A percentile compares a stretch with the other conserved stretches of the same genome.
phyloP scores from a whole-genome alignment of 805 yeast species.

The Komagataella kurtzmanii region DNA sequence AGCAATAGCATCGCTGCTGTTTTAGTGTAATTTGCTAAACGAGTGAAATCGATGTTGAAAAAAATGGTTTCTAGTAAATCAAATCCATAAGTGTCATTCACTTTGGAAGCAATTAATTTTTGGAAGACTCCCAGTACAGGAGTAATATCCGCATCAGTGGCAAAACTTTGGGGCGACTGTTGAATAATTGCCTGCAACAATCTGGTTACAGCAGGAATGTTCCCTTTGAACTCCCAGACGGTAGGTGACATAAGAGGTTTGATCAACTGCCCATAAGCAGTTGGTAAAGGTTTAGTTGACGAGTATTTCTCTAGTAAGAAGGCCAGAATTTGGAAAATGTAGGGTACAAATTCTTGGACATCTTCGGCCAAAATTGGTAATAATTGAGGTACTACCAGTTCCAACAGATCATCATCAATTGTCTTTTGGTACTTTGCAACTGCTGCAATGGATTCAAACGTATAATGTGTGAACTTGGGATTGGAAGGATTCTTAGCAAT shows the following conservation, averaged over 20 bases:
- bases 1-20: slow-evolving; percentile 68
- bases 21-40: slow-evolving; percentile 40
- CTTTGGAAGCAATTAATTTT: slow-evolving; percentile 73
- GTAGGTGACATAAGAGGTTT: slow-evolving; percentile 81
- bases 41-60: slow-evolving; percentile 33
- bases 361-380: slow-evolving; percentile 63
- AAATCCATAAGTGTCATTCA: slow-evolving; percentile 72
- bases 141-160: slow-evolving; percentile 28
- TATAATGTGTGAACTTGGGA: slow-evolving; percentile 83
- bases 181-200: slow-evolving; percentile 54
- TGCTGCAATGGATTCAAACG: slow-evolving; percentile 79
- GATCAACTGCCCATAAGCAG: slow-evolving; percentile 47
- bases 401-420: slow-evolving; percentile 28
- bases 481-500: slow-evolving; percentile 88
- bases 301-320: slow-evolving; percentile 57
- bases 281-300: slow-evolving; percentile 37
- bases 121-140: slow-evolving; percentile 96
- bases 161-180: slow-evolving; percentile 29
- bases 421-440: slow-evolving; percentile 38
- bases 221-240: slow-evolving; percentile 89
- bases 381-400: slow-evolving; percentile 50
- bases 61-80: slow-evolving; percentile 69
- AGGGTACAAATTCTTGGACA: slow-evolving; percentile 89
- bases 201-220: slow-evolving; percentile 85
- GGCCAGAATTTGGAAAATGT: slow-evolving; percentile 82